Conservation (phyloP, 495 filamentous ascomycete species). For the Thermothielavioides terrestris region DNA sequence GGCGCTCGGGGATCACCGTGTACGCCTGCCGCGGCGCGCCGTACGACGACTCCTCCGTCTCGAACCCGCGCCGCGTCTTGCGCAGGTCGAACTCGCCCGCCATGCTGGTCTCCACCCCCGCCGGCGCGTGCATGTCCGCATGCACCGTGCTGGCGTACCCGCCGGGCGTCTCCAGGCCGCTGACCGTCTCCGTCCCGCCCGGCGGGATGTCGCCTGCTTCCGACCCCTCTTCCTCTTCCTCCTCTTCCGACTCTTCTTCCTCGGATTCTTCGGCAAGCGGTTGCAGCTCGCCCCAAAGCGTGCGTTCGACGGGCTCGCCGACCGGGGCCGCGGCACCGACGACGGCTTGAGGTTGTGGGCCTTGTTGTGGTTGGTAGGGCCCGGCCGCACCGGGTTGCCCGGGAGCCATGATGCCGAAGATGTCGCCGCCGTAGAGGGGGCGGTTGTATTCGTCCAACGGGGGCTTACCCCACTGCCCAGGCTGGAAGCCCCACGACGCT, state of each 20-base stretch:
- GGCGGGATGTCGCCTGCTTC: conserved; percentile 42
- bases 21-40: conserved; percentile 62
- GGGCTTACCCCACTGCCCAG: conserved; percentile 92
- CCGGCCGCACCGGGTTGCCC: conserved; percentile 40
- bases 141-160: conserved; percentile 73
- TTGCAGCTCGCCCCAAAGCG: conserved; percentile 90
- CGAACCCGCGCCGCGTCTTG: conserved; percentile 75
- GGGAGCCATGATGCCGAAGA: conserved; percentile 70
- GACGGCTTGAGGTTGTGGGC: conserved; percentile 13
- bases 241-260: conserved; percentile 62
- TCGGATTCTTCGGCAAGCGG: conserved; percentile 73
- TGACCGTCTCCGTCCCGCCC: conserved; percentile 62
- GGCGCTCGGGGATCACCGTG: conserved; percentile 82
- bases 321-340: conserved; percentile 44
- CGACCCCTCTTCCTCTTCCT: conserved; percentile 65
- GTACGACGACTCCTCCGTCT: conserved; percentile 72
- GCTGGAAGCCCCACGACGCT: conserved; percentile 90
- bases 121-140: conserved; percentile 26
- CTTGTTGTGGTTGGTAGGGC: conserved; percentile 8
- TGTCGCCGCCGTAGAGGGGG: conserved; percentile 86
- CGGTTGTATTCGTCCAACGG: conserved; percentile 86
- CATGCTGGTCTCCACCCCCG: conserved; percentile 58
- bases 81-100: conserved; percentile 86
- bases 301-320: conserved; percentile 79
- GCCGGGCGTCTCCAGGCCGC: conserved; percentile 71